These are phyloP conservation scores for Neurospora tetrasperma DNA, from an alignment of 495 filamentous ascomycete species.

Conservation along the genomic window DNA sequence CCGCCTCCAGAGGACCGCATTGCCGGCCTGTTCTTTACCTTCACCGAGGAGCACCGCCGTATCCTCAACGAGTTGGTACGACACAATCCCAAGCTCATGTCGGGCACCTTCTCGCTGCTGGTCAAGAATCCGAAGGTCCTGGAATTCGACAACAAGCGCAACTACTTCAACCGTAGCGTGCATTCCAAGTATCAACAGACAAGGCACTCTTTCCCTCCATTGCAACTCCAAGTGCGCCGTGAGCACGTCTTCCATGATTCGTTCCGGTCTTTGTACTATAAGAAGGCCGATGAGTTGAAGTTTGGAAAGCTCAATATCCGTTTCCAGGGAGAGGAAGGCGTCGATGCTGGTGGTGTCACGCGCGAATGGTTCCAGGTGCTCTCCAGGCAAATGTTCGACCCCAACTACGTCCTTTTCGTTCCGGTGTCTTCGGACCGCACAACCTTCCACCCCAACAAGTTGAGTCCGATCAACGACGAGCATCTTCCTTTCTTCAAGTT, in stretches of 20 bases:
- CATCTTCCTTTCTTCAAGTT: conserved; percentile 99
- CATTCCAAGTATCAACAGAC: conserved; percentile 63
- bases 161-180: conserved; percentile 91
- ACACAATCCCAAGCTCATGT: conserved; percentile 96
- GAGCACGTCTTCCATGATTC: conserved; percentile 98
- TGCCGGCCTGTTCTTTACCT: conserved; percentile 91
- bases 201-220: conserved; percentile 49
- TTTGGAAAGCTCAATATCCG: conserved; percentile 96
- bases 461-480: conserved; percentile 88
- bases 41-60: conserved; percentile 95
- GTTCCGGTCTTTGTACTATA: conserved; percentile 92
- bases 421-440: conserved; percentile 97
- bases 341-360: conserved; percentile 95
- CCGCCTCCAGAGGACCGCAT: conserved; percentile 73
- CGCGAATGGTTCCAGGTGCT: conserved; percentile 99
- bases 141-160: conserved; percentile 99
- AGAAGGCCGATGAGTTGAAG: conserved; percentile 90
- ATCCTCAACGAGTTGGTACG: conserved; percentile 97
- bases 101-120: conserved; percentile 85
- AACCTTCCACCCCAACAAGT: conserved; percentile 94
- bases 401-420: conserved; percentile 91
- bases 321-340: conserved; percentile 95
- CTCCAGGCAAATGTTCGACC: conserved; percentile 96
- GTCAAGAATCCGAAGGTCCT: conserved; percentile 98
- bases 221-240: conserved; percentile 83